phyloP scores from a whole-genome alignment of 129 eudicot species.

The Apium graveolens region DNA sequence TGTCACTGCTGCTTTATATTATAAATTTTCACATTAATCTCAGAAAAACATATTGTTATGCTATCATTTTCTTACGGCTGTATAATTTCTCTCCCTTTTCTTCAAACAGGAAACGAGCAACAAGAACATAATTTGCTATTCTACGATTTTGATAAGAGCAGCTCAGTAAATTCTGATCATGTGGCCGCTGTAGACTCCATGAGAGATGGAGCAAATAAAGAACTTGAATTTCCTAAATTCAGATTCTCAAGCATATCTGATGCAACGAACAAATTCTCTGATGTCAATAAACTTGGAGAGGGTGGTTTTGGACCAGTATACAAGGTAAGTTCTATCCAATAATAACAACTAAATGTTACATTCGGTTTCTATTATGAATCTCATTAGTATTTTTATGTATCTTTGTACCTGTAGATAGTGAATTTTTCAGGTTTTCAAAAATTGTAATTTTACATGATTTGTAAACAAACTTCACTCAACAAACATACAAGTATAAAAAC shows the following conservation, averaged over 20 bases:
- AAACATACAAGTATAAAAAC: too few species aligned
- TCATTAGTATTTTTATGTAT: background rate
- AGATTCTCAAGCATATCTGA: constrained; percentile 8
- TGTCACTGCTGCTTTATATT: background rate
- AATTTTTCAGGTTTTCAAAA: background rate
- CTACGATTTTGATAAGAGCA: constrained; percentile 4
- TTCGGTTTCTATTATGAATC: background rate
- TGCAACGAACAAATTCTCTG: constrained; percentile 5
- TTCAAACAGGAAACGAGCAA: background rate
- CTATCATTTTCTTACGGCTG: background rate
- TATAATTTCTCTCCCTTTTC: background rate
- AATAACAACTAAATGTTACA: background rate
- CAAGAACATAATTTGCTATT: background rate
- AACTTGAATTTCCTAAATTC: background rate
- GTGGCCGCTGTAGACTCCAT: background rate
- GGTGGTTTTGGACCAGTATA: constrained; percentile 10
- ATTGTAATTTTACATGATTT: background rate
- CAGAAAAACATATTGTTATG: background rate
- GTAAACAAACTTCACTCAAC: background rate
- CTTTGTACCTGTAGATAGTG: background rate
- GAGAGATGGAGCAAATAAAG: constrained; percentile 6
- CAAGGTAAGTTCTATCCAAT: background rate
- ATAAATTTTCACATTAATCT: background rate
- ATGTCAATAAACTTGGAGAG: constrained; percentile 1
- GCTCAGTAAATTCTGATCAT: background rate